Percentiles rank a stretch among this genome's conserved stretches.
phyloP scores from a whole-genome alignment of 2,329 filamentous ascomycete species.

The Diplodia intermedia region DNA sequence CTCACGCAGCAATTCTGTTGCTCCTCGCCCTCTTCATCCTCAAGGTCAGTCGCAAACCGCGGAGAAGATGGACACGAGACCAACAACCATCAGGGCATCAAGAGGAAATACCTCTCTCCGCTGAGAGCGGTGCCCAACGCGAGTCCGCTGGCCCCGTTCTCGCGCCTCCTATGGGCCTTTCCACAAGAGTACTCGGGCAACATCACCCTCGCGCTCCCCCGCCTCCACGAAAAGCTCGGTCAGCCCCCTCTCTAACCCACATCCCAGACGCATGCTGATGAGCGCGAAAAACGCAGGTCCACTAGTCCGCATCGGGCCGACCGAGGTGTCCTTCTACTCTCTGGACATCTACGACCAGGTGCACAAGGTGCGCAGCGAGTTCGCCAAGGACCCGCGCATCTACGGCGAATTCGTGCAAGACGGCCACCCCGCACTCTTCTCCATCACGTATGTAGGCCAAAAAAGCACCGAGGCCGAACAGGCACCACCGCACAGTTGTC shows the following conservation, averaged over 20 bases:
- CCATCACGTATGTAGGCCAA: background rate
- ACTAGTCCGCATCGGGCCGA: conserved; percentile 57
- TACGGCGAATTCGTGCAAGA: conserved; percentile 21
- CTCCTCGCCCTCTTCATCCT: background rate
- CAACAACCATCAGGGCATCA: background rate
- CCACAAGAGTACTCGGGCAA: conserved; percentile 8
- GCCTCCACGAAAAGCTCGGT: conserved; percentile 21
- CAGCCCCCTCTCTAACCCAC: background rate
- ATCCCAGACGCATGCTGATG: background rate
- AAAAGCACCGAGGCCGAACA: background rate
- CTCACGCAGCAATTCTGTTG: background rate
- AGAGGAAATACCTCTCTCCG: background rate
- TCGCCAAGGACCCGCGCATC: conserved; percentile 7
- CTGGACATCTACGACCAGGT: conserved; percentile 37
- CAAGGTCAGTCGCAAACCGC: background rate
- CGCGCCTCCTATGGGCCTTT: background rate
- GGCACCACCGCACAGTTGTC: too few relatives aligned
- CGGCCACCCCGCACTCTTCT: conserved; percentile 14
- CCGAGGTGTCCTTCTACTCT: conserved; percentile 55
- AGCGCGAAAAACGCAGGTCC: conserved; percentile 42
- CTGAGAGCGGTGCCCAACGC: conserved; percentile 2
- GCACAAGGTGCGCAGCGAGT: conserved; percentile 19
- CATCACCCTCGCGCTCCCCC: conserved; percentile 17
- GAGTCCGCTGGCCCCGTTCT: background rate
- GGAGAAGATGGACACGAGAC: too few relatives aligned